Base-by-base conservation (phyloP, 306 rosid species). In the Alnus rubra region DNA sequence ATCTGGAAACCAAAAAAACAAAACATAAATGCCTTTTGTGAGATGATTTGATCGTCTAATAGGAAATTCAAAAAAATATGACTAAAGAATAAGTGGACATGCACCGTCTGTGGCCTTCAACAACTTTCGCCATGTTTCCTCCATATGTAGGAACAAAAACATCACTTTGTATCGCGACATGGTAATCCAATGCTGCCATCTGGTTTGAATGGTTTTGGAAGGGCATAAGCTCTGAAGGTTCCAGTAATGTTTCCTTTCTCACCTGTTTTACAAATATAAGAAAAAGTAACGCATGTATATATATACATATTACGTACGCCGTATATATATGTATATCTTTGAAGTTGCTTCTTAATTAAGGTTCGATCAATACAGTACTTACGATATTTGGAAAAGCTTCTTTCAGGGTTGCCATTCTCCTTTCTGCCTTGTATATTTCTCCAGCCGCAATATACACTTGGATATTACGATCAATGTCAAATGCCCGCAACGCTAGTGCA, bases 121-220 rank as follows among this genome's bases (percentile, higher is more conserved):
- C 98, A 53, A 93, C 97, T 88, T 89, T 95, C 19, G 99, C 99
- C 98, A 95, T 95, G 92, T 95, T 95, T 69, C 99, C 98, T 52
- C 90, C 98, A 50, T 91, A 93, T 23, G 99, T 95, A 56, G 98
- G 99, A 81, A 95, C 76, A 53, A 93, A 95, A n/a, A 91, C 90
- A 69, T 92, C 99, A 69, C 98, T 93, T 81, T 95, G 97, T 11
- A 95, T 81, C 23, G 99, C 90, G 69, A 91, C 94, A 8, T 90
- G 89, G 77, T 93, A 95, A 88, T 95, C 98, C 88, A 95, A 71
- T 51, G 97, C 97, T 48, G 99, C 98, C 99, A 91, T 95, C 79
- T 93, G 97, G 4, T 97, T 91, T 37, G 99, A 93, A 81, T 91
- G 97, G 86, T 95, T 91, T 37, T 87, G 88, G 85, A 91, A 75